Percentiles rank a stretch among this genome's conserved stretches.
phyloP scores from a whole-genome alignment of 148 eudicot species.

The Fagopyrum homotropicum region DNA sequence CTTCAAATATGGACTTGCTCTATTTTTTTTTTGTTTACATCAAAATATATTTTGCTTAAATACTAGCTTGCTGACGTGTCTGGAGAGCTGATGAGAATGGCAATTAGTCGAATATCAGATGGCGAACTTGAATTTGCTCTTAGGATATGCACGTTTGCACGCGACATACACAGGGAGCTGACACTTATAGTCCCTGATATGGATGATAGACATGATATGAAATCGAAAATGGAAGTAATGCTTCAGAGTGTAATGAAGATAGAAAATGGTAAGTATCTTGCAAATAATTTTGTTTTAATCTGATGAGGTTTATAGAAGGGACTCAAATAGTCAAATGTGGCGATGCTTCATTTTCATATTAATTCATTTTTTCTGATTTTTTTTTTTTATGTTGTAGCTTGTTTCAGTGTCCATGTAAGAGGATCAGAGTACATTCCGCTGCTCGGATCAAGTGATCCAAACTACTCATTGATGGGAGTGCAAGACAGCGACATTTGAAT shows the following conservation, averaged over 20 bases:
- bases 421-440: slow-evolving; percentile 87
- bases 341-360: too few species aligned
- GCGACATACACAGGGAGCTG: slow-evolving; percentile 74
- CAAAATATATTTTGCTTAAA: slow-evolving; percentile 18
- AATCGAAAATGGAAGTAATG: slow-evolving; percentile 86
- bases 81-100: slow-evolving; percentile 97
- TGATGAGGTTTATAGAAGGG: too few species aligned
- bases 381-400: slow-evolving; percentile 39
- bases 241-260: slow-evolving; percentile 95
- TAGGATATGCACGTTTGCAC: slow-evolving; percentile 85
- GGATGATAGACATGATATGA: slow-evolving; percentile 87
- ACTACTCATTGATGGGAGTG: slow-evolving; percentile 54
- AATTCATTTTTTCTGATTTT: too few species aligned
- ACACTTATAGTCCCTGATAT: slow-evolving; percentile 67
- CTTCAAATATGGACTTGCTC: neutral
- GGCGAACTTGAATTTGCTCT: slow-evolving; percentile 86
- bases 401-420: slow-evolving; percentile 91
- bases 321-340: too few species aligned
- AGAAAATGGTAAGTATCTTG: slow-evolving; percentile 75
- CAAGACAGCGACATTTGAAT: slow-evolving; percentile 32
- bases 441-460: slow-evolving; percentile 59
- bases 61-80: slow-evolving; percentile 89
- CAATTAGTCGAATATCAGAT: slow-evolving; percentile 94
- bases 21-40: neutral
- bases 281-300: too few species aligned